Evolutionary conservation across 1,284 basidiomycete species (phyloP).

Genomic region (Boletus sp.): DNA sequence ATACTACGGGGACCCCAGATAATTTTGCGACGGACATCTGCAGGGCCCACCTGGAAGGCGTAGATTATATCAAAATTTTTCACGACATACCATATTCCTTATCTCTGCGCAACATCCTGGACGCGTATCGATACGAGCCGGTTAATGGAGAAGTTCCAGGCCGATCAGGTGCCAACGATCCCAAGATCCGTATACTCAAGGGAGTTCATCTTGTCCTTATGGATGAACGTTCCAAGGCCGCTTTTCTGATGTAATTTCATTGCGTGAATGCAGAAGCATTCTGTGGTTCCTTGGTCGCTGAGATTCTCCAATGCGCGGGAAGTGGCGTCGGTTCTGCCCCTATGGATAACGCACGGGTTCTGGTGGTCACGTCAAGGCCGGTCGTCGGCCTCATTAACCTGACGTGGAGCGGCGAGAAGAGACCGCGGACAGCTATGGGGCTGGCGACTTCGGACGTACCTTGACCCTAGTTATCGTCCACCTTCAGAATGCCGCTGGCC

Average conservation of each 20-base stretch:
- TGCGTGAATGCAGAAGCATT: constrained; percentile 19
- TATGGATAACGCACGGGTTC: constrained; percentile 10
- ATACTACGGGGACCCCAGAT: constrained; percentile 8
- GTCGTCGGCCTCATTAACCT: constrained; percentile 14
- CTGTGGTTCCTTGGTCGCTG: constrained; percentile 11
- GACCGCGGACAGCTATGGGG: constrained; percentile 4
- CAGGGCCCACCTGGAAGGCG: constrained; percentile 28
- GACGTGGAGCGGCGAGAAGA: constrained; percentile 14
- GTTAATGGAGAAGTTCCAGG: constrained; percentile 10
- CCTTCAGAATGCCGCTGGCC: constrained; percentile 5
- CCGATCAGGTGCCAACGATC: constrained; percentile 30
- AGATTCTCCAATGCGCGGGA: constrained; percentile 20
- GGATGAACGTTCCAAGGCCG: constrained; percentile 41
- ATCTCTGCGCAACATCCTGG: constrained; percentile 47
- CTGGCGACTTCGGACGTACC: constrained; percentile 13
- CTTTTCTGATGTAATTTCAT: constrained; percentile 38
- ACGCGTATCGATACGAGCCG: constrained; percentile 40
- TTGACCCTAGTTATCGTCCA: constrained; percentile 11
- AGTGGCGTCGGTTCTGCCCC: constrained; percentile 20
- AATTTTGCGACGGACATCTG: constrained; percentile 15
- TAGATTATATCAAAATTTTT: constrained; percentile 61
- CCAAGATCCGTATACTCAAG: constrained; percentile 33
- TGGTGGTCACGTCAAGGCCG: constrained; percentile 9
- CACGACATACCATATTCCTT: constrained; percentile 51
- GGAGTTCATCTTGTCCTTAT: constrained; percentile 38